A percentile compares a stretch with the other conserved stretches of the same genome.
These are phyloP conservation scores for Erodium texanum DNA, from an alignment of 441 rosid genomes.

Conservation along the genomic window DNA sequence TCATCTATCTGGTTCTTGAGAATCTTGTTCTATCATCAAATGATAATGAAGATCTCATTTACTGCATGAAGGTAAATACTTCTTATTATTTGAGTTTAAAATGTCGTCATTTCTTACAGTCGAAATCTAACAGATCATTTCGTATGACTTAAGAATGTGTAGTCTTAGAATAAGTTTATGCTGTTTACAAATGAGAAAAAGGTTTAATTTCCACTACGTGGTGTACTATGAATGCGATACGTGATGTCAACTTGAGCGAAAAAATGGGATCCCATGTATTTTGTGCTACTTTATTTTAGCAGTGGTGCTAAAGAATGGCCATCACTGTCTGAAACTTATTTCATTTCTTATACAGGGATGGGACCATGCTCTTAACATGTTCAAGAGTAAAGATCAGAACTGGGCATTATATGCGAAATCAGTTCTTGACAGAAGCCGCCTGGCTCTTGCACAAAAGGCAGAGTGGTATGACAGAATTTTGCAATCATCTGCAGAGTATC, in stretches of 20 bases:
- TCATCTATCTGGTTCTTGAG: conserved; percentile 78
- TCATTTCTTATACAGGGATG: conserved; percentile 56
- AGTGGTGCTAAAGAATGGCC: background rate
- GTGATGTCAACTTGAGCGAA: background rate
- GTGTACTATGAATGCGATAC: background rate
- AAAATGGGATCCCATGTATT: background rate
- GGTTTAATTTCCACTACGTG: background rate
- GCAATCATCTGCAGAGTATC: conserved; percentile 95
- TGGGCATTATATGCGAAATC: conserved; percentile 98
- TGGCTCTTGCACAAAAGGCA: conserved; percentile 76
- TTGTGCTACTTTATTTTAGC: background rate
- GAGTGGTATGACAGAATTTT: conserved; percentile 76
- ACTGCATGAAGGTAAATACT: conserved; percentile 72
- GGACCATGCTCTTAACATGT: conserved; percentile 61
- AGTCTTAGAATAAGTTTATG: background rate
- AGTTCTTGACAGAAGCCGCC: conserved; percentile 91
- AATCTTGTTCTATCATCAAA: conserved; percentile 87
- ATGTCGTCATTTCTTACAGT: background rate
- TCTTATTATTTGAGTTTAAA: background rate
- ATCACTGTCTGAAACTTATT: conserved; percentile 12
- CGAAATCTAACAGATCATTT: conserved; percentile 4
- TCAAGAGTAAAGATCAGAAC: conserved; percentile 41
- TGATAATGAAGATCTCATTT: conserved; percentile 89
- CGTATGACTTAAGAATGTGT: background rate
- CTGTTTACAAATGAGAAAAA: background rate